Evolutionary conservation across 2,329 filamentous ascomycete genomes (phyloP), one percentile per base, ranked within the genome.

Genomic region (Talaromyces pinophilus): DNA sequence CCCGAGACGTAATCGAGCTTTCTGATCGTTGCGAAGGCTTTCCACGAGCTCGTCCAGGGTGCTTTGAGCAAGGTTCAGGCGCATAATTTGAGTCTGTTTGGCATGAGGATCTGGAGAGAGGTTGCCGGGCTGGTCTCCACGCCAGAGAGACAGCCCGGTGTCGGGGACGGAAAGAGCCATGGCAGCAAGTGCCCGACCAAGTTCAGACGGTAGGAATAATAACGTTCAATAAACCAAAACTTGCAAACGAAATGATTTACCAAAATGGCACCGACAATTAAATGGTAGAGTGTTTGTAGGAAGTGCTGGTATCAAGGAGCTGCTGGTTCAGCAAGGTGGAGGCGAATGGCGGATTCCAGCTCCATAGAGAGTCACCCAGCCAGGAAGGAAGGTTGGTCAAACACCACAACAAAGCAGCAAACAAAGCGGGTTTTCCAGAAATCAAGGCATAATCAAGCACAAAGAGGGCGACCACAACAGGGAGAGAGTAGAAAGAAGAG

Each of bases 1-100:
- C 33, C 82, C 82, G 67, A 83, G 78, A 48, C 80, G 80, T 61
- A 84, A 71, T 70, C 77, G 77, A 70, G 79, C 80, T 63, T 79
- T 76, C 67, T 82, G 76, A 62, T 80, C 78, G 48, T 77, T 75
- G 59, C 76, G 76, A 35, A 83, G 74, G 66, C 72, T 76, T 64
- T 80, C 76, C 38, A 84, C 77, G 35, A 84, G 75, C 59, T 83
- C 81, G 67, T 82, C 77, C 59, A 82, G 75, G 50, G 80, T 79
- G 63, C 69, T 77, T 71, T 81, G 78, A 30, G 78, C 74, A 65
- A 84, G 72, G 67, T 81, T 79, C 69, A 84, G 70, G 68, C 80
- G 81, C 76, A 84, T 80, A 64, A 82, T 77, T 72, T 83, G 81
- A 42, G 74, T 69, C 17, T 76, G 73, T 72, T 78, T 79, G 63